These are phyloP conservation scores for Trypanosoma congolense DNA, from an alignment of 208 protist genomes.

Conservation along the genomic window DNA sequence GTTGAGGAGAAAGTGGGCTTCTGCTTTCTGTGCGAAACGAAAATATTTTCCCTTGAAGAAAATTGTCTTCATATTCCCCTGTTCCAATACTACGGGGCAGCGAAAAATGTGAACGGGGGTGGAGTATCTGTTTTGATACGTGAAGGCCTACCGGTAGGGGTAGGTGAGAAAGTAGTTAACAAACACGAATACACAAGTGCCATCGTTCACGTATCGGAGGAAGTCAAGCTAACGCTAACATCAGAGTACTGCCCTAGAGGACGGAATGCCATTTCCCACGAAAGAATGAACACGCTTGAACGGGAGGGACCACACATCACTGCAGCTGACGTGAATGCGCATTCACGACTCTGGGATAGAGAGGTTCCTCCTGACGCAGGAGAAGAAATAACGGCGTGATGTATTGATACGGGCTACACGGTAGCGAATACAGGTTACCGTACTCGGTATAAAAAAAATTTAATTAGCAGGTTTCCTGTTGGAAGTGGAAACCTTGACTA, in stretches of 20 bases:
- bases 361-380: not conserved
- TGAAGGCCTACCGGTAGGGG: not conserved
- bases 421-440: conserved; percentile 2
- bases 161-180: not conserved
- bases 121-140: conserved; percentile 6
- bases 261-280: not conserved
- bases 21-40: conserved; percentile 1
- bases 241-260: conserved; percentile 1
- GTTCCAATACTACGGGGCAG: not conserved
- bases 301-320: not conserved
- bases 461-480: not conserved
- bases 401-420: conserved; percentile 1
- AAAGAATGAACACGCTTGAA: not conserved
- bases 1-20: not conserved
- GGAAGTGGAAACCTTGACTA: not conserved
- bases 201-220: conserved; percentile 1
- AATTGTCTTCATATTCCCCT: not conserved
- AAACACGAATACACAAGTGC: not conserved
- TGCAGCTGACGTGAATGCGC: conserved; percentile 6
- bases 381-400: not conserved
- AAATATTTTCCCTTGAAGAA: not conserved
- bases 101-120: not conserved
- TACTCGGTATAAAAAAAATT: not conserved
- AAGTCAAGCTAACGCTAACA: conserved; percentile 1
- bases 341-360: conserved; percentile 1